Evolutionary conservation across 208 protist genomes (phyloP).

Genomic region (Wallacemonas collosoma): DNA sequence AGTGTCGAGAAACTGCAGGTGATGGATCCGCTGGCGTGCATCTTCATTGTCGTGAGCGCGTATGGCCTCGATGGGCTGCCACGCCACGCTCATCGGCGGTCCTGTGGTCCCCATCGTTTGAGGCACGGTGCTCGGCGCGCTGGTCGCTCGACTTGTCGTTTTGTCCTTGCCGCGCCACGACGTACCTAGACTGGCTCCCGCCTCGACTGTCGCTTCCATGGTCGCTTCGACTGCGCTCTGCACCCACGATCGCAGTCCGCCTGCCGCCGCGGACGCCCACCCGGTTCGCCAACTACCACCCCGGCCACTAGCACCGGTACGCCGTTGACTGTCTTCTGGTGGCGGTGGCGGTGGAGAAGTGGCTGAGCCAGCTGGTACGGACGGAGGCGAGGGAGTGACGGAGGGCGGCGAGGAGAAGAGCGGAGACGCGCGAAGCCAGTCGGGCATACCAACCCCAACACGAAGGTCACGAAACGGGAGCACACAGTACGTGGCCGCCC

Average conservation of each 20-base stretch:
- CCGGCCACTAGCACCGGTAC: neutral
- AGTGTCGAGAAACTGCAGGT: slow-evolving; percentile 40
- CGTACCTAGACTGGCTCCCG: neutral
- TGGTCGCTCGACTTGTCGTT: no score
- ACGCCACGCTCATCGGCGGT: neutral
- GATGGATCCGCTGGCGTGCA: slow-evolving; percentile 22
- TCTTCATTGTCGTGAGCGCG: neutral
- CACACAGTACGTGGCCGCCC: neutral
- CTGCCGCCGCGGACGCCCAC: neutral
- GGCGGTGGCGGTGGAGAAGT: slow-evolving; percentile 20
- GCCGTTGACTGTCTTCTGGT: neutral
- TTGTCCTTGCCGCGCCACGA: no score
- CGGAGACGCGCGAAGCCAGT: neutral
- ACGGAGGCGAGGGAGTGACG: no score
- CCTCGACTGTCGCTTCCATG: neutral
- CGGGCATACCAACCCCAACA: neutral
- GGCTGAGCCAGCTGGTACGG: slow-evolving; percentile 5
- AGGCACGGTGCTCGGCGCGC: no score
- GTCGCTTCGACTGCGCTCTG: neutral
- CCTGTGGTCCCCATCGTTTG: no score
- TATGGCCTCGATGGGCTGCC: neutral
- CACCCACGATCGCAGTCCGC: neutral
- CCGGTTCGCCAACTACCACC: neutral
- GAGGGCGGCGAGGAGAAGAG: neutral
- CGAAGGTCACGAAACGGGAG: slow-evolving; percentile 9